Base-by-base conservation (phyloP, 441 rosid genomes). In the Isatis lusitanica region DNA sequence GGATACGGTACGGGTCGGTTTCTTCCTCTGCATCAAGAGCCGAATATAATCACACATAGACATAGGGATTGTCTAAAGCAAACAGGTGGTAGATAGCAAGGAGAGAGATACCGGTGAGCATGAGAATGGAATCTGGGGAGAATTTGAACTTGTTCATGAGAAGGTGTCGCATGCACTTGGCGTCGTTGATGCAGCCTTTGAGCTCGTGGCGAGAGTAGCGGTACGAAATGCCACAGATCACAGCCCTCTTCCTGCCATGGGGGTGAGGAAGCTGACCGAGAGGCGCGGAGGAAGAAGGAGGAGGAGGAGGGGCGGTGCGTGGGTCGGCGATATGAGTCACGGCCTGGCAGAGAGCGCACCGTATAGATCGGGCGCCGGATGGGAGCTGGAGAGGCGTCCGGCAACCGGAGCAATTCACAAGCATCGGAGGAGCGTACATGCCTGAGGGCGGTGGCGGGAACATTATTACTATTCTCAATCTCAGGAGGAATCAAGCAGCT, bases 161-260 rank as follows among this genome's bases (percentile, higher is more conserved):
- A 63, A 93, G 90, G 80, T 83, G 80, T 17, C 90, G 88, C 97
- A 93, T 91, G 81, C 96, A 90, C 85, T 90, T 93, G 78, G 97
- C 97, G 75, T 93, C 98, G 72, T 91, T 91, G 61, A 91, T 84
- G 86, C 98, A 93, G 17, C 94, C 98, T 72, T 90, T 88, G 53
- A 91, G 92, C 89, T 93, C 97, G 76, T 87, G 92, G 71, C 93
- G 85, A 28, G 98, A 91, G 78, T 63, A 80, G 73, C 76, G 81
- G 68, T 94, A 94, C 52, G 97, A 91, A 33, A 94, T 88, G 61
- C 96, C 97, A 70, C 89, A 83, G 66, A 93, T 88, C 80, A 94
- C 95, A 7, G 98, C 98, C 78, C 85, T 86, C 83, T 86, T 94
- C 74, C 90, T 80, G 21, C 97, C 94, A 68, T 88, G 89, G 0